Evolutionary conservation across 2,329 filamentous ascomycete genomes (phyloP).

Genomic region (Magnaporthiopsis poae): DNA sequence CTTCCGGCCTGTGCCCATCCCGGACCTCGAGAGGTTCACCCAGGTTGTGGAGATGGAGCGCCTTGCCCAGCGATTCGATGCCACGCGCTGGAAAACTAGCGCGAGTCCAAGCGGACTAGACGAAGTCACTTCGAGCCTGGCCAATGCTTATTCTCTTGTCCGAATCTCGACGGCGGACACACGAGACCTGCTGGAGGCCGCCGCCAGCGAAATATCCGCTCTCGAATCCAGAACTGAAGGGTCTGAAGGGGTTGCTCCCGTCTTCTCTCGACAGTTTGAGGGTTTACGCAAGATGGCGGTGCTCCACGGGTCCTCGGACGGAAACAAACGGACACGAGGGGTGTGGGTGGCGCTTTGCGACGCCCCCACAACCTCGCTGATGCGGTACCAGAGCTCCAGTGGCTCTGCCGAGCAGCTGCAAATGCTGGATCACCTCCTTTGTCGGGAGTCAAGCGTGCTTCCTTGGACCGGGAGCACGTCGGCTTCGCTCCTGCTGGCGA

Average conservation of each 20-base stretch:
- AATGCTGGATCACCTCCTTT: constrained; percentile 36
- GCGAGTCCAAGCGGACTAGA: constrained; percentile 42
- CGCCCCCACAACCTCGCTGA: constrained; percentile 31
- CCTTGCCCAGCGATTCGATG: constrained; percentile 51
- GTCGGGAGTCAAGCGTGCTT: constrained; percentile 22
- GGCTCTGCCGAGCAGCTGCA: constrained; percentile 33
- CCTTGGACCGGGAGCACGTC: constrained; percentile 40
- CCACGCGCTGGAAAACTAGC: constrained; percentile 47
- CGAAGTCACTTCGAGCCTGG: constrained; percentile 43
- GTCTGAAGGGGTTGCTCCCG: constrained; percentile 34
- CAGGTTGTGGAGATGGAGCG: constrained; percentile 42
- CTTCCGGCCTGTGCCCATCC: constrained; percentile 55
- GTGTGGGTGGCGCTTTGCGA: constrained; percentile 40
- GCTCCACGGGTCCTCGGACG: constrained; percentile 25
- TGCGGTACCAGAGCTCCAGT: constrained; percentile 30
- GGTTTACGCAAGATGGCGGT: constrained; percentile 42
- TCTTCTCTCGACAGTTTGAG: constrained; percentile 47
- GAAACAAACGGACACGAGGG: constrained; percentile 19
- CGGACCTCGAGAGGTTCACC: constrained; percentile 33
- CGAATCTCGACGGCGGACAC: constrained; percentile 33
- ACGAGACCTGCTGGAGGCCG: constrained; percentile 37
- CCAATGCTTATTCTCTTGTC: constrained; percentile 47
- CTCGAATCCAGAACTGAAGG: constrained; percentile 38
- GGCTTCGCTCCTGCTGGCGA: constrained; percentile 43
- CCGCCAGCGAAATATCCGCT: constrained; percentile 40